phyloP scores from a whole-genome alignment of 1,284 basidiomycete species.

The Moesziomyces antarcticus region DNA sequence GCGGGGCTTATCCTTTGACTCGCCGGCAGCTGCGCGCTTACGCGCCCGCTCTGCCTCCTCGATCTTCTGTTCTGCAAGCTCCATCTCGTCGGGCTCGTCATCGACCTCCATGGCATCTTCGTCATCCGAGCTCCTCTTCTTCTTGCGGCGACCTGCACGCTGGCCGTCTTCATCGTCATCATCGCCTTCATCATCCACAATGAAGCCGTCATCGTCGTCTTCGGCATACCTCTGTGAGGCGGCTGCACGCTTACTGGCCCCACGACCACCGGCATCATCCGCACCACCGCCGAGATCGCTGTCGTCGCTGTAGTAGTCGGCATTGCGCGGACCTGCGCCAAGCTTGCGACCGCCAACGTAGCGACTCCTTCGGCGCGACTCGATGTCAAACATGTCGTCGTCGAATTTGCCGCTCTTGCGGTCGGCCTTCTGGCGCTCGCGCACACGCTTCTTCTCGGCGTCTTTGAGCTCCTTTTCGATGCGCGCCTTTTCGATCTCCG shows the following conservation, averaged over 20 bases:
- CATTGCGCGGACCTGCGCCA: constrained; percentile 45
- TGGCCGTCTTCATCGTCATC: constrained; percentile 43
- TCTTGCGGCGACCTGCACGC: constrained; percentile 20
- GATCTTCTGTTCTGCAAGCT: constrained; percentile 55
- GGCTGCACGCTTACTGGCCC: constrained; percentile 29
- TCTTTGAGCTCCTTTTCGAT: constrained; percentile 63
- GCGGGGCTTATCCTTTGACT: constrained; percentile 21
- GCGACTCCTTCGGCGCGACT: constrained; percentile 33
- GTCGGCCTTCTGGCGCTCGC: constrained; percentile 51
- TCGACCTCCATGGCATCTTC: constrained; percentile 61
- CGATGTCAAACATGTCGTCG: constrained; percentile 56
- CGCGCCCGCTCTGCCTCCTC: constrained; percentile 45
- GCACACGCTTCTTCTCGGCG: constrained; percentile 60
- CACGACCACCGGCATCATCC: constrained; percentile 28
- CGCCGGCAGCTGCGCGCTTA: constrained; percentile 31
- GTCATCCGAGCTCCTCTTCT: constrained; percentile 38
- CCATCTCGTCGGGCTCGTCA: constrained; percentile 59
- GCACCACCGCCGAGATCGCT: constrained; percentile 43
- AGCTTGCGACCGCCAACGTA: constrained; percentile 36
- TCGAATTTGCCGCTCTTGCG: constrained; percentile 50
- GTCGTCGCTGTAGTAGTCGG: constrained; percentile 62
- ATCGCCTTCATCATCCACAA: constrained; percentile 57
- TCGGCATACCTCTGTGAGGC: constrained; percentile 46
- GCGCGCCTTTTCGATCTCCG: constrained; percentile 74
- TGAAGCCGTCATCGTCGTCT: constrained; percentile 64